These are phyloP conservation scores for Pulveroboletus ravenelii DNA, from an alignment of 768 basidiomycete genomes.

Conservation along the genomic window DNA sequence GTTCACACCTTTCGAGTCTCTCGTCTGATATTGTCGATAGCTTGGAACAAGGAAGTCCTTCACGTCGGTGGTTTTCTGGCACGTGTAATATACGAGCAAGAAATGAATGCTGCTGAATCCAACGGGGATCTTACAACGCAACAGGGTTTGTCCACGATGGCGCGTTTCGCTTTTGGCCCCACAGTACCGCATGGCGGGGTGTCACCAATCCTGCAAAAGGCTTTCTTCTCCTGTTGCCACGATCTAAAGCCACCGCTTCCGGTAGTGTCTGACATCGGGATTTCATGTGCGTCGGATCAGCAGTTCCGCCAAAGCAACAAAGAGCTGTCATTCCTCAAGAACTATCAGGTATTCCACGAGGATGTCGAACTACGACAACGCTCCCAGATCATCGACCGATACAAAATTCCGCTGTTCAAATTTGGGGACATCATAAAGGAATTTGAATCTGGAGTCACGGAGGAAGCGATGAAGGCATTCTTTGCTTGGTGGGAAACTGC, in stretches of 20 bases:
- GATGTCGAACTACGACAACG: background rate
- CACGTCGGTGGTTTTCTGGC: slow-evolving; percentile 77
- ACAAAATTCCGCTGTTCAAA: slow-evolving; percentile 3
- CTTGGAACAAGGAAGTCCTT: slow-evolving; percentile 88
- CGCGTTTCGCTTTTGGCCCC: slow-evolving; percentile 68
- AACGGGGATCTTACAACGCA: background rate
- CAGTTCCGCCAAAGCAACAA: slow-evolving; percentile 4
- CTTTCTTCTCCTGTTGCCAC: slow-evolving; percentile 11
- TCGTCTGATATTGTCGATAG: slow-evolving; percentile 30
- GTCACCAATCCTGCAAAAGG: slow-evolving; percentile 10
- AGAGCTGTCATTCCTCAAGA: slow-evolving; percentile 6
- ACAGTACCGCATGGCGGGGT: slow-evolving; percentile 27
- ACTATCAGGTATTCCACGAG: slow-evolving; percentile 2
- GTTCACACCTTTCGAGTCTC: background rate
- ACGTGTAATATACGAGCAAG: slow-evolving; percentile 79
- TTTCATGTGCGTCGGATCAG: background rate
- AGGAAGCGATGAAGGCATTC: slow-evolving; percentile 6
- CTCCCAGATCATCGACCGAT: slow-evolving; percentile 5
- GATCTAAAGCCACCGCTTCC: slow-evolving; percentile 4
- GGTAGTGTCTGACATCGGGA: slow-evolving; percentile 11
- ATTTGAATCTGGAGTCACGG: slow-evolving; percentile 8
- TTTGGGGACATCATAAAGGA: slow-evolving; percentile 8
- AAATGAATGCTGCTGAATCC: slow-evolving; percentile 39
- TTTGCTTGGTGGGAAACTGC: slow-evolving; percentile 10
- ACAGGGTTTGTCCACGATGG: slow-evolving; percentile 62